Evolutionary conservation across 331 rosid species (phyloP).

Genomic region (Spiraea crenata): DNA sequence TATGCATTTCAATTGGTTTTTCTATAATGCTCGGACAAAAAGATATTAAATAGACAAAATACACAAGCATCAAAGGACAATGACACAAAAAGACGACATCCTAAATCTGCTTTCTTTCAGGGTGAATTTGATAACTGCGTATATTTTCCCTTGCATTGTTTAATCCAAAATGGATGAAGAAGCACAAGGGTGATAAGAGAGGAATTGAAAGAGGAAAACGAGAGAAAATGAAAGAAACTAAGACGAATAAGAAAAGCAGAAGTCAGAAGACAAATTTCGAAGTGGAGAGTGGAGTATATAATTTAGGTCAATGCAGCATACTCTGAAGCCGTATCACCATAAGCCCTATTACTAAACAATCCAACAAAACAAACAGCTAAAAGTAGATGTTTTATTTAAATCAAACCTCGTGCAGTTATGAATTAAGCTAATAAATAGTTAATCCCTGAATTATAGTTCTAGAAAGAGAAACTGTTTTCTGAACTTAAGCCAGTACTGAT

Average conservation of each 20-base stretch:
- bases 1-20: constrained; percentile 8
- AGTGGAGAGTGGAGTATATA: no score
- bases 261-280: no score
- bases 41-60: not conserved
- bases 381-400: no score
- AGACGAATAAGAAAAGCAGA: not conserved
- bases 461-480: no score
- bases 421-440: no score
- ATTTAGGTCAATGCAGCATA: no score
- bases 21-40: not conserved
- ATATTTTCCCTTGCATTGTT: not conserved
- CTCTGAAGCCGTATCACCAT: no score
- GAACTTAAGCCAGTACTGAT: no score
- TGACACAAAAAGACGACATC: not conserved
- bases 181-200: not conserved
- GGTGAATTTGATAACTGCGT: not conserved
- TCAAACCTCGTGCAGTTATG: no score
- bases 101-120: not conserved
- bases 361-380: no score
- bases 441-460: no score
- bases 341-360: no score
- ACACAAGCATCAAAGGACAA: not conserved
- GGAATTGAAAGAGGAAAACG: not conserved
- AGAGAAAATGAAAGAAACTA: not conserved
- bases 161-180: not conserved